Conservation (phyloP, 176 grass and related monocot genomes). For the Eragrostis curvula region DNA sequence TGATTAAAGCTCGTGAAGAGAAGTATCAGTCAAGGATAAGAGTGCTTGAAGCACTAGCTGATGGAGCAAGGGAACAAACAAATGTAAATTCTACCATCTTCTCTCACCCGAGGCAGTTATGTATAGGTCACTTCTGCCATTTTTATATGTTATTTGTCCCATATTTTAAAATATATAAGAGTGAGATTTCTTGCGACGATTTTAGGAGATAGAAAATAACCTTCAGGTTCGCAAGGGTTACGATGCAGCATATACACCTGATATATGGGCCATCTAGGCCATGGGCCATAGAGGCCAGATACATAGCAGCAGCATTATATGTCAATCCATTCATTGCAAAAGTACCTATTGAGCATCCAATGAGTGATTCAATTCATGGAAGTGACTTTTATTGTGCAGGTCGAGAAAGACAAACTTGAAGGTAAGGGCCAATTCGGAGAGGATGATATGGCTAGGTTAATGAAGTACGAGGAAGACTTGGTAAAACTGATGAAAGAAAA, state of each 20-base stretch:
- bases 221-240: too few species aligned
- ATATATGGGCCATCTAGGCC: too few species aligned
- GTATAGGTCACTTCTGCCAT: background rate
- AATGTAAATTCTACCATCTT: slow-evolving; percentile 57
- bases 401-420: slow-evolving; percentile 48
- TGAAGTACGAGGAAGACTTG: slow-evolving; percentile 50
- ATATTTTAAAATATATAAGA: too few species aligned
- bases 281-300: too few species aligned
- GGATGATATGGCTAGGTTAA: slow-evolving; percentile 42
- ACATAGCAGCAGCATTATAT: too few species aligned
- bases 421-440: slow-evolving; percentile 30
- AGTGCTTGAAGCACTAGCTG: slow-evolving; percentile 64
- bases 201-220: too few species aligned
- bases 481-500: slow-evolving; percentile 60
- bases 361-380: slow-evolving; percentile 2
- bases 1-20: slow-evolving; percentile 76
- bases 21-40: slow-evolving; percentile 78
- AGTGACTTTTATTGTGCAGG: slow-evolving; percentile 37
- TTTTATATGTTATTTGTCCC: background rate
- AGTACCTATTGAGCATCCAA: background rate
- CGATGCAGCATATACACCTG: too few species aligned
- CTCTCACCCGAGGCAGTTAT: background rate
- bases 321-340: background rate
- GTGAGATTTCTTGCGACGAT: too few species aligned
- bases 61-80: slow-evolving; percentile 42